Evolutionary conservation across 768 basidiomycete species (phyloP), one percentile per base, ranked within the genome.

Genomic region (Phaeotremella skinneri): DNA sequence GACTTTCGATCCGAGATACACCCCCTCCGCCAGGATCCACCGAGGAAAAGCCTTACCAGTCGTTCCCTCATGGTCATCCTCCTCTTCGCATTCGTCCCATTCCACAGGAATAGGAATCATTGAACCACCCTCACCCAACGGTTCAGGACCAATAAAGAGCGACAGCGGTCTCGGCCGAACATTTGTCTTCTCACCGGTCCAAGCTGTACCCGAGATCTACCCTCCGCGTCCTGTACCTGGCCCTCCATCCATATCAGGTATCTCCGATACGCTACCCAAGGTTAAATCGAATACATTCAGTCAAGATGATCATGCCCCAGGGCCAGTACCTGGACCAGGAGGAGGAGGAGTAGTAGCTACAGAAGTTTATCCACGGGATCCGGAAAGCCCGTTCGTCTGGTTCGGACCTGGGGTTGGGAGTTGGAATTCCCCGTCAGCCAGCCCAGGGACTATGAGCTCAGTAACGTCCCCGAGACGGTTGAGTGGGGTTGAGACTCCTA

Each of bases 31-130:
- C 20, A 30, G 30, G 16, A 61, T 61, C n/a, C 60, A 61, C 31
- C 55, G 56, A 53, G 60, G 60, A 14, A 51, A 55, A 39, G 55
- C 60, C 17, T 49, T 61, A 23, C 60, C 54, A 23, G 42, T 52
- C 50, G 60, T 58, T 11, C 56, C 55, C 7, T n/a, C n/a, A 6
- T 54, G 51, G 55, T 34, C 45, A 26, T 25, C 34, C 23, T 37
- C 26, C 14, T 21, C 49, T 16, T 25, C 49, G 23, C 49, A 14
- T 23, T 26, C 49, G 14, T 27, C 49, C 26, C 23, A 7, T 39
- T 39, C n/a, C 11, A 9, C 45, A 11, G 7, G 9, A 7, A n/a
- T 48, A 7, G 21, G 16, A n/a, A n/a, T 26, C 16, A 26, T 9
- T 11, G 11, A 26, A n/a, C 21, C 9, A 39, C 37, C 25, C 45